Conservation (phyloP, 306 rosid genomes). For the Ceratonia siliqua region DNA sequence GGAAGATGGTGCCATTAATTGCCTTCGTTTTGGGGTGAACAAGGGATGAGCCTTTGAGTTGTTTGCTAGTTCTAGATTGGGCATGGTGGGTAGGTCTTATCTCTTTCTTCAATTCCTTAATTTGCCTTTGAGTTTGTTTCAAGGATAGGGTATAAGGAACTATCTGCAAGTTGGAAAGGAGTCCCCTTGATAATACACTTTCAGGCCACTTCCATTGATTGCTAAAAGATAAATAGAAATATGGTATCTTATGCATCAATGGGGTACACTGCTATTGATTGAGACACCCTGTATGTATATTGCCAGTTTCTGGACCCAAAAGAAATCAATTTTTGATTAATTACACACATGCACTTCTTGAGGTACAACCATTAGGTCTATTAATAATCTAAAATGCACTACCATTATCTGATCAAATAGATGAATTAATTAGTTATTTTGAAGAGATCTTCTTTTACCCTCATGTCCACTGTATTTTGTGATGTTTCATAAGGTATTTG, state of each 20-base stretch:
- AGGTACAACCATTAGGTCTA: no score
- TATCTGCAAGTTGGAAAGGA: background rate
- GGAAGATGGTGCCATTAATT: slow-evolving; percentile 24
- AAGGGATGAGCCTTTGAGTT: background rate
- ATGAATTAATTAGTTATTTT: background rate
- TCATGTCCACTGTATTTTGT: no score
- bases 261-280: background rate
- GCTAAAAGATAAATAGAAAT: background rate
- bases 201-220: background rate
- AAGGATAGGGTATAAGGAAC: background rate
- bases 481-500: no score
- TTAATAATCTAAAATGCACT: background rate
- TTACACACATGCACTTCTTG: background rate
- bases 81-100: background rate
- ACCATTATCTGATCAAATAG: no score
- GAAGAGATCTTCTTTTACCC: no score
- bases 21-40: slow-evolving; percentile 13
- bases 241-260: background rate
- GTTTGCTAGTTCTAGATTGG: background rate
- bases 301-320: background rate
- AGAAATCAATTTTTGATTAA: background rate
- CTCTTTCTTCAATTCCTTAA: background rate
- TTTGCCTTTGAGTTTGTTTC: slow-evolving; percentile 10
- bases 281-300: background rate
- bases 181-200: slow-evolving; percentile 1